Evolutionary conservation across 441 rosid genomes (phyloP).

Genomic region (Euphorbia schlechtendalii): DNA sequence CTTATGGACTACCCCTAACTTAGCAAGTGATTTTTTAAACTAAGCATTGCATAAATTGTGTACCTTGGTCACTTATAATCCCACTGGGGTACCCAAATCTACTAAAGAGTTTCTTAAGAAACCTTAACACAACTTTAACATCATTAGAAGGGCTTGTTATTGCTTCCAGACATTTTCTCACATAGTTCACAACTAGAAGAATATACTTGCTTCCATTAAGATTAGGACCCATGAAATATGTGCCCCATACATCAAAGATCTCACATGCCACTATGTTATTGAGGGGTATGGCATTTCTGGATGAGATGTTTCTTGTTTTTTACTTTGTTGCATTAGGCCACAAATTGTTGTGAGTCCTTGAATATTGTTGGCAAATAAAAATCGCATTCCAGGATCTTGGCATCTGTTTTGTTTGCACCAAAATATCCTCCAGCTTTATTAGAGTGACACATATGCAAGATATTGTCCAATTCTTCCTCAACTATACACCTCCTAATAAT

Average conservation of each 20-base stretch:
- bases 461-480: background rate
- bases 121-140: no score
- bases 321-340: background rate
- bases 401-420: background rate
- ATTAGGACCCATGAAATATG: background rate
- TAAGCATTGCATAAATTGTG: no score
- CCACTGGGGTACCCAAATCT: no score
- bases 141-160: no score
- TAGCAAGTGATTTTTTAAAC: no score
- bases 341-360: background rate
- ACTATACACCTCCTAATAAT: background rate
- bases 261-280: background rate
- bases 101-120: no score
- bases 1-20: no score
- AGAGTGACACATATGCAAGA: no score
- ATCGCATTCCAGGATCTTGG: background rate
- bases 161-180: no score
- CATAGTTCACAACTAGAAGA: no score
- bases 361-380: background rate
- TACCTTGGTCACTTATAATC: no score
- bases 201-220: no score
- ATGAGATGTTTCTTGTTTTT: background rate
- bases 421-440: background rate
- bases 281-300: background rate
- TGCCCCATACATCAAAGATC: background rate